These are phyloP conservation scores for Plasmodium gonderi DNA, from an alignment of 169 alveolate species.

Conservation along the genomic window DNA sequence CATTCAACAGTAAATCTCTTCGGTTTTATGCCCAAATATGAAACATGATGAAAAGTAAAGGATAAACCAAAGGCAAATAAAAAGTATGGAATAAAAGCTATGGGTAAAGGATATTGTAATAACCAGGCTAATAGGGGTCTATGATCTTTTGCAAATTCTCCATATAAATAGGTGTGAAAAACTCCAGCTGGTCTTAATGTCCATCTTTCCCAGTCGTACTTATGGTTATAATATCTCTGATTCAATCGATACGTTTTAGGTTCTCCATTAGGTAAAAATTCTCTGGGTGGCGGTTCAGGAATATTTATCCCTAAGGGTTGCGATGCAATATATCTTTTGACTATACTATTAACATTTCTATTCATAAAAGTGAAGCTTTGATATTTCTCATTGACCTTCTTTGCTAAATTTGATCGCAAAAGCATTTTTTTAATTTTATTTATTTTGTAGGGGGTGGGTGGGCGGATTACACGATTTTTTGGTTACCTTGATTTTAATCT, in stretches of 20 bases:
- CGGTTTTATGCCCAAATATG: conserved; percentile 88
- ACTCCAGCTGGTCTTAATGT: conserved; percentile 89
- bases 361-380: conserved; percentile 23
- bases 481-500: neutral
- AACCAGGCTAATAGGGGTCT: conserved; percentile 82
- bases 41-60: conserved; percentile 83
- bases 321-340: conserved; percentile 68
- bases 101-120: conserved; percentile 80
- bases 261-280: conserved; percentile 88
- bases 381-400: neutral
- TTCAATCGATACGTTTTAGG: conserved; percentile 87
- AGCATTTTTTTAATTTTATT: conserved; percentile 4
- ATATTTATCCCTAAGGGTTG: conserved; percentile 78
- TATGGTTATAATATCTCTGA: conserved; percentile 86
- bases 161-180: conserved; percentile 90
- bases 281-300: conserved; percentile 92
- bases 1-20: conserved; percentile 91
- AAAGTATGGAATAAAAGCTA: conserved; percentile 84
- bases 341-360: conserved; percentile 2
- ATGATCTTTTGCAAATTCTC: conserved; percentile 90
- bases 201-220: conserved; percentile 92
- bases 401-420: neutral
- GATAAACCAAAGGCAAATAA: conserved; percentile 81
- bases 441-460: too few species aligned
- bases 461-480: neutral